Evolutionary conservation across 345 rosid genomes (phyloP), one percentile per base, ranked within the genome.

Genomic region (Lepidium africanum): DNA sequence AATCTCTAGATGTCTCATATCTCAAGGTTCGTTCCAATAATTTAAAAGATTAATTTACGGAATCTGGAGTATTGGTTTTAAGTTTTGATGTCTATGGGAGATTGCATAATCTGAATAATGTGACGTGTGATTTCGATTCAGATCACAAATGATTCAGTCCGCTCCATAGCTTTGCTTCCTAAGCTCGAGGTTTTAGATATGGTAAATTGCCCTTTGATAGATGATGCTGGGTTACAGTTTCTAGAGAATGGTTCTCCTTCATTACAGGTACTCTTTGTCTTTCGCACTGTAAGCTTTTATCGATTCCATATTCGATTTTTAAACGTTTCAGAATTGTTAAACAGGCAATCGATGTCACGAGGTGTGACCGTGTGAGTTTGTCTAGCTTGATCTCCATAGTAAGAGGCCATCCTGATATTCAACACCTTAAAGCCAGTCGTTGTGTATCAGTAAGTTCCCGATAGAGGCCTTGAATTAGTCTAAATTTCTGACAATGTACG

Each of bases 271-370:
- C 16, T 27, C 50, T 58, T 59, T 45, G 37, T 12, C 46, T 27
- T 30, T 55, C 12, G 41, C 39, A 47, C 3, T 40, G 2, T 32
- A 39, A 48, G 53, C 11, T 41, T n/a, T 59, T 19, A 43, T 35
- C 57, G 8, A 0, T 49, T 21, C 2, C 33, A 32, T 39, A 51
- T 42, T 33, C 10, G 45, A 9, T 1, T 19, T 56, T 42, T 5
- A 16, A 59, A 52, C 3, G 32, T 30, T 19, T 55, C 3, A 9
- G 32, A 38, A 33, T 1, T 10, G 15, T 15, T 4, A 10, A 45
- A 74, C 80, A 90, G 98, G 89, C 63, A 36, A 56, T 93, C 38
- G 87, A 88, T 79, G 79, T 88, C 32, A 84, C 96, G 0, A 93
- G 98, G 78, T 90, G 98, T 67, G 91, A 81, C 35, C 66, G 72